Percentiles rank a stretch among this genome's conserved stretches.
Conservation (phyloP, 352 stramenopile species). For the Pythium chondricola region DNA sequence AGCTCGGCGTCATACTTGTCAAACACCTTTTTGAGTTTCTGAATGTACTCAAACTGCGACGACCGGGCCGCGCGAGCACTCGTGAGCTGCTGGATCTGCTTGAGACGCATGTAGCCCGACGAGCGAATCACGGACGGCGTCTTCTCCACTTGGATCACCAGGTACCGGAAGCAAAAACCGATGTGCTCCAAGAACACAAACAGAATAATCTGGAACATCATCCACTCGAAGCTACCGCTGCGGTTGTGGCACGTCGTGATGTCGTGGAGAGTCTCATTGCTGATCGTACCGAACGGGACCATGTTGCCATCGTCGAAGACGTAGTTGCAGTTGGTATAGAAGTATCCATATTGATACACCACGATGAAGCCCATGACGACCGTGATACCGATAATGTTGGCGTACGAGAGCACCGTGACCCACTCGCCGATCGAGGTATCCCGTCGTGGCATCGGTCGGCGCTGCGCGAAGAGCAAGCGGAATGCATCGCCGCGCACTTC, state of each 20-base stretch:
- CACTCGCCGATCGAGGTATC: constrained; percentile 82
- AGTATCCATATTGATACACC: constrained; percentile 82
- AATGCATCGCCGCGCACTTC: constrained; percentile 83
- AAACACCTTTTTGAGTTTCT: constrained; percentile 72
- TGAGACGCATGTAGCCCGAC: constrained; percentile 66
- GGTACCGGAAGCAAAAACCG: constrained; percentile 75
- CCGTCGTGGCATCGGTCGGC: constrained; percentile 72
- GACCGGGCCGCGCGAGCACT: constrained; percentile 41
- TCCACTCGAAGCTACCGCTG: constrained; percentile 36
- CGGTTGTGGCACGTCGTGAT: constrained; percentile 33
- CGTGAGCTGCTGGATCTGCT: constrained; percentile 77
- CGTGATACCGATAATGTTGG: constrained; percentile 82
- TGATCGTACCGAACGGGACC: constrained; percentile 64
- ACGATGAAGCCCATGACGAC: constrained; percentile 77
- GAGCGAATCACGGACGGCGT: constrained; percentile 64
- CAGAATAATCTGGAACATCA: constrained; percentile 75
- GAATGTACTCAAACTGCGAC: constrained; percentile 79
- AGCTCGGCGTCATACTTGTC: constrained; percentile 70
- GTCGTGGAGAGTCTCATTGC: constrained; percentile 25
- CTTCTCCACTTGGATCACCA: constrained; percentile 79
- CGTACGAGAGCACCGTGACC: constrained; percentile 77
- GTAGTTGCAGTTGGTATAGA: constrained; percentile 72
- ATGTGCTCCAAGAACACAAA: constrained; percentile 82
- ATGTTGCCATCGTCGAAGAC: constrained; percentile 62
- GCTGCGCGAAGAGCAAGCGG: constrained; percentile 71